Conservation (phyloP, 2,329 filamentous ascomycete species). For the Fusarium humuli region DNA sequence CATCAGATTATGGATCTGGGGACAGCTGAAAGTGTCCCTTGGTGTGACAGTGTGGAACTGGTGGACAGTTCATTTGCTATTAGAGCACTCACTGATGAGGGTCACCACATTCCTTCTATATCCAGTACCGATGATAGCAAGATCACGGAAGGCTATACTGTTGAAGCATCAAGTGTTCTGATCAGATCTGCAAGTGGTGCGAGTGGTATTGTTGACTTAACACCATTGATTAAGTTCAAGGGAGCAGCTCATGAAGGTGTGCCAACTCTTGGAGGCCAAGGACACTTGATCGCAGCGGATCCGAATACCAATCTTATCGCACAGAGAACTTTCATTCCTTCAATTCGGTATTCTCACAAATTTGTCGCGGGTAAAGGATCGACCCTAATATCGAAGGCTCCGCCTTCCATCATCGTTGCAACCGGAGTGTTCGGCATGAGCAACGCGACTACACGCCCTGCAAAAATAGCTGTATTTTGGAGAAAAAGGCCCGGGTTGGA, state of each 20-base stretch:
- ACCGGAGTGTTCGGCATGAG: slow-evolving; percentile 3
- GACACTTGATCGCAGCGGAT: slow-evolving; percentile 13
- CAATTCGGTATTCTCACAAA: not conserved
- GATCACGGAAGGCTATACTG: not conserved
- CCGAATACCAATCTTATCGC: slow-evolving; percentile 30
- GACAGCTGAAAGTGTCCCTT: not conserved
- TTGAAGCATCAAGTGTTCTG: not conserved
- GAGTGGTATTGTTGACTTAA: slow-evolving; percentile 16
- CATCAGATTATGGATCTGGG: slow-evolving; percentile 26
- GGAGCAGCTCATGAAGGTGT: not conserved
- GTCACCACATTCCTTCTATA: not conserved
- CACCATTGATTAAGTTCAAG: rapidly evolving
- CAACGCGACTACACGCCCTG: not conserved
- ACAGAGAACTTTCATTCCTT: slow-evolving; percentile 29
- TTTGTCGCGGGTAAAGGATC: too few species aligned
- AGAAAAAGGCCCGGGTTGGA: too few species aligned
- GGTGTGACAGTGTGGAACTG: slow-evolving; percentile 13
- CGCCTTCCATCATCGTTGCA: not conserved
- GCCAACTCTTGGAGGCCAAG: not conserved
- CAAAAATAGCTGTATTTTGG: too few species aligned
- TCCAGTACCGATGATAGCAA: not conserved
- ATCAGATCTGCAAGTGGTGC: slow-evolving; percentile 15
- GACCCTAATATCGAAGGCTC: too few species aligned
- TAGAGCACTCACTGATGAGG: not conserved
- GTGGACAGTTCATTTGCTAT: slow-evolving; percentile 25